Conservation (phyloP, 129 eudicot species). For the Silybum marianum region DNA sequence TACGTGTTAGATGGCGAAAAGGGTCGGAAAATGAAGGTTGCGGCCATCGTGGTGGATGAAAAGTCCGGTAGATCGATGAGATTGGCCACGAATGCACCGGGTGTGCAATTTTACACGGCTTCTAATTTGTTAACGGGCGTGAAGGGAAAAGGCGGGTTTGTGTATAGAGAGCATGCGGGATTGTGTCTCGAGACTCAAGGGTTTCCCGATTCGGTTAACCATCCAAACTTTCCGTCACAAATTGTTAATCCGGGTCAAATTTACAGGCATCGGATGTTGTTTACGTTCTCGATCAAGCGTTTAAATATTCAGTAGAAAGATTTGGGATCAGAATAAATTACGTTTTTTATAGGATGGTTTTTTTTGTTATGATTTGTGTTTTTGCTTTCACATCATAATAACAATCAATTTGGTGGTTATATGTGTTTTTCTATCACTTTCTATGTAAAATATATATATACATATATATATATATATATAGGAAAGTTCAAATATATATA, state of each 20-base stretch:
- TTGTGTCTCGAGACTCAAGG: slow-evolving; percentile 91
- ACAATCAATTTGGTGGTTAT: too few species aligned
- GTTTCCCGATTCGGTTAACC: slow-evolving; percentile 88
- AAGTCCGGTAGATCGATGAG: slow-evolving; percentile 65
- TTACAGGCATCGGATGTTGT: slow-evolving; percentile 72
- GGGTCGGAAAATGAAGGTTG: slow-evolving; percentile 49
- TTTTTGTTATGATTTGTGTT: too few species aligned
- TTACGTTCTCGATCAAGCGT: slow-evolving; percentile 40
- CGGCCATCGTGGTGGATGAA: slow-evolving; percentile 56
- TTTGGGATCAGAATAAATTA: not conserved
- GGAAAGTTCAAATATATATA: too few species aligned
- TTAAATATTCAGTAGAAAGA: slow-evolving; percentile 10
- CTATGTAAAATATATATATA: too few species aligned
- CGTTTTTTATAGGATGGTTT: not conserved
- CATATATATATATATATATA: too few species aligned
- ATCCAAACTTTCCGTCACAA: slow-evolving; percentile 77
- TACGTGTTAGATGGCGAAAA: slow-evolving; percentile 56
- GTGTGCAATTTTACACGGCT: slow-evolving; percentile 80
- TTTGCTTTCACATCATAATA: too few species aligned
- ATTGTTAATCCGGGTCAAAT: slow-evolving; percentile 63
- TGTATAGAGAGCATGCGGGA: slow-evolving; percentile 66
- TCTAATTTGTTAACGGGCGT: slow-evolving; percentile 46
- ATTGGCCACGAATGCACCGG: slow-evolving; percentile 56
- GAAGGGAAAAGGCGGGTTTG: slow-evolving; percentile 75
- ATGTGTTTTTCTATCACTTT: too few species aligned